Evolutionary conservation across 306 rosid species (phyloP), one percentile per base, ranked within the genome.

Genomic region (Vigna hirtella): DNA sequence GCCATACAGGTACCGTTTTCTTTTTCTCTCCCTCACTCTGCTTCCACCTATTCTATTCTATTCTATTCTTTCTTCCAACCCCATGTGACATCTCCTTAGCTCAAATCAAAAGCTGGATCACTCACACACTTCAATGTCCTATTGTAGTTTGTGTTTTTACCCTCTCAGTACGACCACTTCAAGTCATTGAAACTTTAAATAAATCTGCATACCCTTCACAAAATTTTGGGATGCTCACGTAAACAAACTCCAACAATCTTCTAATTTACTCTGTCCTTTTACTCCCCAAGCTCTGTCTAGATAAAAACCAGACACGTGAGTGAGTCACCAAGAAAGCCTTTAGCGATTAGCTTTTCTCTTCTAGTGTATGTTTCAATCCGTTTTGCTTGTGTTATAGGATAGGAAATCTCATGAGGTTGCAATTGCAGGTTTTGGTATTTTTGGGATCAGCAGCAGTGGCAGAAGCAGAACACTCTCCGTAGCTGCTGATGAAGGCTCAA

Each of bases 341-440:
- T 53, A 48, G 81, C 49, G 16, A 69, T 81, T 73, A 15, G 30
- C 79, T 79, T 77, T 53, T 79, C 1, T 30, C 1, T 6, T 36
- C 28, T 26, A 26, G 28, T 26, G 28, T 26, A 26, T 26, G 28
- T 26, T 26, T 61, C 49, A 18, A 63, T 70, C 70, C 76, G 55
- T 30, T 59, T 40, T 32, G 74, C 59, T 76, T 74, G 53, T 53
- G 76, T 47, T 81, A 66, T 74, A 82, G 83, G 84, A 81, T 72
- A 81, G 17, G 88, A 83, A 87, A 88, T 89, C 84, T 59, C 68
- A 52, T 70, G 76, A 79, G 69, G 76, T 84, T 85, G 70, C 67
- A 74, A 80, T 81, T 88, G 82, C 91, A 83, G 87, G 86, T 75
- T 81, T 70, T 68, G 40, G 17, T 55, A 77, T 62, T 65, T 81